Base-by-base conservation (phyloP, 805 yeast genomes). In the Teunomyces panamensis region DNA sequence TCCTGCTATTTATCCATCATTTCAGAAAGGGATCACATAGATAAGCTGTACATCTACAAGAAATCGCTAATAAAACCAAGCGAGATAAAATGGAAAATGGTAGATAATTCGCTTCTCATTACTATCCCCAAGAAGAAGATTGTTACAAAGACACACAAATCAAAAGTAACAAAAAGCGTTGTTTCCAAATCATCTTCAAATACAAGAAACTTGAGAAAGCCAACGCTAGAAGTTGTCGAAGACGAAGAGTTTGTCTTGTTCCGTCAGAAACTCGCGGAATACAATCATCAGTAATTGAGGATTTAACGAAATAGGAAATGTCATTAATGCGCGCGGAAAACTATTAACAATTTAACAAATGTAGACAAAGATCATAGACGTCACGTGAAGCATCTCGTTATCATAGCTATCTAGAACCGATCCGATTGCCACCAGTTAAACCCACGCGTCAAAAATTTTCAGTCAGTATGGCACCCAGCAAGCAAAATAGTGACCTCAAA, bases 191-290 rank as follows among this genome's bases (percentile, higher is more conserved):
- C 41, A 9, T 16, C 14, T n/a, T 11, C n/a, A 5, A 10, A 45
- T 29, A 45, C 34, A 37, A 37, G 43, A 43, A 49, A 43, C 24
- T 4, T 5, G 46, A 50, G 47, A 27, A 30, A 13, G 11, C 56
- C 61, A 4, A 44, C 55, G 1, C 37, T 65, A 36, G 69, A 64
- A 43, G 68, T 63, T 27, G 64, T 64, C 5, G 69, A 64, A 32
- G 70, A 65, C 48, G 69, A 65, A 41, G 69, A 65, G 46, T 57
- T 60, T 48, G 56, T 61, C 13, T 37, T 49, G 35, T 52, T 55
- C 49, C 52, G 62, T 30, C 59, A 58, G 45, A 53, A 51, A 44
- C 43, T 57, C 17, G 55, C 49, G 13, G 46, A 54, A 39, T 37
- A 37, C 41, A 37, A 37, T 26, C 13, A n/a, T 29, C n/a, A 30